Percentiles rank a stretch among this genome's conserved stretches.
These are phyloP conservation scores for Kalanchoe fedtschenkoi DNA, from an alignment of 164 flowering plant genomes.

Conservation along the genomic window DNA sequence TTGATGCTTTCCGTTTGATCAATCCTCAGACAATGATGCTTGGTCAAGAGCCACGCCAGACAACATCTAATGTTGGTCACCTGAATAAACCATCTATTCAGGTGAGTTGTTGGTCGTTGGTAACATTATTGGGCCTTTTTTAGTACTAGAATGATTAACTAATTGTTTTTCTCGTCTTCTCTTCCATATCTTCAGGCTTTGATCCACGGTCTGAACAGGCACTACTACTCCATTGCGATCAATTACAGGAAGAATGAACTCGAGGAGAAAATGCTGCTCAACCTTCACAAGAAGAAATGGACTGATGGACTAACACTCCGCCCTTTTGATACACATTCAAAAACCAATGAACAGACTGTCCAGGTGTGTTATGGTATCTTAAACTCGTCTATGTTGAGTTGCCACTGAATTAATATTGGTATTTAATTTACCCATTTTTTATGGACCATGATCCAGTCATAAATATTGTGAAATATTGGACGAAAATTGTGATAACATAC, in stretches of 20 bases:
- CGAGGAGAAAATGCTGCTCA: slow-evolving; percentile 75
- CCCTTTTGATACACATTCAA: slow-evolving; percentile 59
- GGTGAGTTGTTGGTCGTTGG: slow-evolving; percentile 23
- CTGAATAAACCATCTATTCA: slow-evolving; percentile 73
- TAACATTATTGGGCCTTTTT: too few relatives aligned
- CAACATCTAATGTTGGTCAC: slow-evolving; percentile 90
- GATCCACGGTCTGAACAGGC: slow-evolving; percentile 91
- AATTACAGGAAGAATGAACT: slow-evolving; percentile 95
- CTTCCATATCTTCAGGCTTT: slow-evolving; percentile 44
- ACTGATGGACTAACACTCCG: slow-evolving; percentile 77
- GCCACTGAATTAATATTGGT: neutral
- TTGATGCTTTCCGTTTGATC: slow-evolving; percentile 89
- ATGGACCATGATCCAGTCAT: too few relatives aligned
- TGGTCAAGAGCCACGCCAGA: slow-evolving; percentile 96
- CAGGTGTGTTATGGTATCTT: slow-evolving; percentile 32
- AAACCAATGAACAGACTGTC: slow-evolving; percentile 73
- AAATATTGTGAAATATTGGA: too few relatives aligned
- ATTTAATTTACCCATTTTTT: neutral
- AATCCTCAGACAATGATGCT: slow-evolving; percentile 92
- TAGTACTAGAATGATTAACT: too few relatives aligned
- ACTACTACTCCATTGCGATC: slow-evolving; percentile 91
- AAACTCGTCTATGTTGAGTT: neutral
- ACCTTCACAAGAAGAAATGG: slow-evolving; percentile 98
- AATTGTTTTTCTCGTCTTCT: neutral
- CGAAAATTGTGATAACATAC: too few relatives aligned